Percentiles rank a stretch among this genome's conserved stretches.
These are phyloP conservation scores for Senna tora DNA, from an alignment of 306 rosid genomes.

Conservation along the genomic window DNA sequence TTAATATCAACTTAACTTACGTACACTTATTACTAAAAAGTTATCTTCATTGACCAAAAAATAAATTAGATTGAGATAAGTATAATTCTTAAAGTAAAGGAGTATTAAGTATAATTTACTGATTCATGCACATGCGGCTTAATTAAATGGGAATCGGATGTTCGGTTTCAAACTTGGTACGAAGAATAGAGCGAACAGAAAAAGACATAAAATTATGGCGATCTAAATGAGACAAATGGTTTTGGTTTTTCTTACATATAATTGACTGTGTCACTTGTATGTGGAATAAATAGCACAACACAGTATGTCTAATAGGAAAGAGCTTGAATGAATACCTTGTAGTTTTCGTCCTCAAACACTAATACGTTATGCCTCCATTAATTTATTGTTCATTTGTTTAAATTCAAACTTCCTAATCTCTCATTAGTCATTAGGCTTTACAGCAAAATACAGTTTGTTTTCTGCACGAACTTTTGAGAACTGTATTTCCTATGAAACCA, in stretches of 20 bases:
- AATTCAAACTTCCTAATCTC: too few relatives aligned
- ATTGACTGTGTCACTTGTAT: background rate
- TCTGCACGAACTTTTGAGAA: conserved; percentile 6
- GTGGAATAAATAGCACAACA: background rate
- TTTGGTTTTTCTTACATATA: background rate
- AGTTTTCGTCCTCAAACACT: background rate
- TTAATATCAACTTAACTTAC: too few relatives aligned
- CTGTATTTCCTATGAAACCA: conserved; percentile 34
- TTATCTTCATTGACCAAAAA: too few relatives aligned
- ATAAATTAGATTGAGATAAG: too few relatives aligned
- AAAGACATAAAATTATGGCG: background rate
- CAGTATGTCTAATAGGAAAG: background rate
- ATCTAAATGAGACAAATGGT: background rate
- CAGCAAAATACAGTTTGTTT: conserved; percentile 15
- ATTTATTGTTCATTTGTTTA: too few relatives aligned
- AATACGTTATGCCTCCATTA: too few relatives aligned
- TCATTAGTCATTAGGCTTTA: background rate
- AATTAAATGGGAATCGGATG: background rate
- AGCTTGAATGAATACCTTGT: background rate
- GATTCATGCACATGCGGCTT: background rate
- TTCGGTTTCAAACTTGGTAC: background rate
- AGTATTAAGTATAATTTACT: too few relatives aligned
- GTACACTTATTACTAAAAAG: too few relatives aligned
- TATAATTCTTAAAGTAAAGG: too few relatives aligned
- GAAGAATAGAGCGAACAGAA: background rate